Base-by-base conservation (phyloP, 805 yeast species). In the Komagataella phaffii region DNA sequence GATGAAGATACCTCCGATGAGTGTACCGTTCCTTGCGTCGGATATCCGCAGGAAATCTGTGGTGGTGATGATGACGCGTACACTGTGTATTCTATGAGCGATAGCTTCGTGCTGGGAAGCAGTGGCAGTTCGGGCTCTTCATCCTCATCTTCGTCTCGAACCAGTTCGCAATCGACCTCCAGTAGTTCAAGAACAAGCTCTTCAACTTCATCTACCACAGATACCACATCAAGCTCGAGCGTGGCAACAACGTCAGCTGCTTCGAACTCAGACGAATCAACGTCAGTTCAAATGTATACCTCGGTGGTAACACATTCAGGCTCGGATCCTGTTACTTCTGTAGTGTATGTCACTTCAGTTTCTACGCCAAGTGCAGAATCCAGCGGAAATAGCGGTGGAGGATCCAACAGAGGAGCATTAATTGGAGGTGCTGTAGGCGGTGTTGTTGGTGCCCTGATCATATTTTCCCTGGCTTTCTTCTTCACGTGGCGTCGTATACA, bases 41-140 rank as follows among this genome's bases (percentile, higher is more conserved):
- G 88, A n/a, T 88, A 74, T 64, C 76, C 79, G 7, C 47, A 57
- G 3, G 84, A 83, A 51, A 67, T 55, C 7, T 87, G 96, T 65
- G 89, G 89, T 56, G 67, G 74, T 19, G 58, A 62, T 24, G 70
- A 66, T 54, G 46, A 44, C 17, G 74, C 73, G 51, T 73, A 74
- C 57, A 63, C 70, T 43, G 76, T 80, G 17, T 79, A 68, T 54
- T 65, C 72, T 6, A 65, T 69, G 50, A 66, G 55, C 19, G 70
- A 51, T n/a, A 30, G 54, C 62, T 50, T 63, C 53, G 57, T 68
- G 58, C 64, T 61, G 59, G 54, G 51, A 10, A 46, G 53, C 18
- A 52, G 40, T 44, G 59, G 53, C 21, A 46, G 51, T 17, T 10
- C 53, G n/a, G 24, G 53, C 3, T 47, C 55, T 14, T 24, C 54